Conservation (phyloP, 805 yeast species). For the Yarrowia divulgata region DNA sequence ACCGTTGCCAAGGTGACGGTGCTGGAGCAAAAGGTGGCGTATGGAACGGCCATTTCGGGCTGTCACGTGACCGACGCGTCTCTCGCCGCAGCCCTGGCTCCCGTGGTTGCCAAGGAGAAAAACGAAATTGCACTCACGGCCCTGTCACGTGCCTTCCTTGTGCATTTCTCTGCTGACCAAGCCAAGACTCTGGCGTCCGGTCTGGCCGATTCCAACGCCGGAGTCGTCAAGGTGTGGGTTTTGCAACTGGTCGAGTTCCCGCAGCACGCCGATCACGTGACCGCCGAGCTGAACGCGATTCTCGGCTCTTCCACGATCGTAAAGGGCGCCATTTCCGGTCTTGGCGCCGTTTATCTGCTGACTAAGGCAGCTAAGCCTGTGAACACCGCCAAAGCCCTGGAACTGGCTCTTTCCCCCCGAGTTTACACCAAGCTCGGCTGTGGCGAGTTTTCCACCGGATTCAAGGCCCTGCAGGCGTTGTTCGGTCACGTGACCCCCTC, state of each 20-base stretch:
- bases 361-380: not conserved
- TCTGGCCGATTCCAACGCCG: not conserved
- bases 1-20: constrained; percentile 15
- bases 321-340: constrained; percentile 28
- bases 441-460: constrained; percentile 21
- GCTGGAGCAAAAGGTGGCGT: constrained; percentile 26
- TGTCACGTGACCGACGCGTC: not conserved
- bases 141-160: constrained; percentile 4
- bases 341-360: constrained; percentile 14
- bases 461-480: constrained; percentile 7
- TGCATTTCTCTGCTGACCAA: constrained; percentile 3
- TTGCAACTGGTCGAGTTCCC: constrained; percentile 7
- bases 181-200: constrained; percentile 22
- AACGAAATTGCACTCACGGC: constrained; percentile 22
- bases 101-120: constrained; percentile 30
- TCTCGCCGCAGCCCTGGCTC: not conserved
- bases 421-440: constrained; percentile 21
- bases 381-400: constrained; percentile 6
- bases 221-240: constrained; percentile 23
- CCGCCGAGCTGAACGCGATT: constrained; percentile 1
- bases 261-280: constrained; percentile 9
- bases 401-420: constrained; percentile 30
- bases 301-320: constrained; percentile 1
- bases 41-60: constrained; percentile 12
- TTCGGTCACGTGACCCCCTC: not conserved